Percentiles rank a stretch among this genome's conserved stretches.
phyloP scores from a whole-genome alignment of 2,329 filamentous ascomycete species.

The Allantophomopsis cytisporea region DNA sequence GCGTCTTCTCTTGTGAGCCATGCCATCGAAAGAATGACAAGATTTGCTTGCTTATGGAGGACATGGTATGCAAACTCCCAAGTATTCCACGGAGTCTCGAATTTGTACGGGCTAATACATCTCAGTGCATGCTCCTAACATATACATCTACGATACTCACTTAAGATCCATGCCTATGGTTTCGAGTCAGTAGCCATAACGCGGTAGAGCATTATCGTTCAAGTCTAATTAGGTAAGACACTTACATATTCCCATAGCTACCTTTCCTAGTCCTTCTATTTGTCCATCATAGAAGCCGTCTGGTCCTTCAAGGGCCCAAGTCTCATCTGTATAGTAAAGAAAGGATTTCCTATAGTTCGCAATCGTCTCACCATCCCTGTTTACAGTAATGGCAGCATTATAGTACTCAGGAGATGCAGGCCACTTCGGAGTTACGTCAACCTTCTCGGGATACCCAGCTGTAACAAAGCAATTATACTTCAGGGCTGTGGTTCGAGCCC shows the following conservation, averaged over 20 bases:
- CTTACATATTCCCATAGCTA: constrained; percentile 44
- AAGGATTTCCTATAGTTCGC: constrained; percentile 48
- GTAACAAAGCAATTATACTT: constrained; percentile 55
- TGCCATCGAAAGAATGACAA: constrained; percentile 48
- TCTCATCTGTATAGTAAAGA: constrained; percentile 20
- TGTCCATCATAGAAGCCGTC: constrained; percentile 32
- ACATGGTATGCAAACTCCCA: constrained; percentile 14
- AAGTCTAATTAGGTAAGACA: background rate
- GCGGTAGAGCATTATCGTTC: background rate
- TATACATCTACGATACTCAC: constrained; percentile 1
- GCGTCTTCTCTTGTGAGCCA: constrained; percentile 53
- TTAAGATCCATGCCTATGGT: background rate
- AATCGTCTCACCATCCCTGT: constrained; percentile 42
- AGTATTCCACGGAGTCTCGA: constrained; percentile 32
- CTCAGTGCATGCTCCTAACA: constrained; percentile 3
- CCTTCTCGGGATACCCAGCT: constrained; percentile 63
- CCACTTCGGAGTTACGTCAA: constrained; percentile 25
- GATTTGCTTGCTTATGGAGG: background rate
- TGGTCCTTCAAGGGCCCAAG: constrained; percentile 42
- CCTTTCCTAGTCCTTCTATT: constrained; percentile 33
- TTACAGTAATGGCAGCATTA: constrained; percentile 40
- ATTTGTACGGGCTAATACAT: constrained; percentile 26
- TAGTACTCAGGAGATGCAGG: constrained; percentile 32
- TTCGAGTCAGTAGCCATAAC: background rate
- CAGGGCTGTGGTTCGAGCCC: constrained; percentile 54